Conservation (phyloP, 805 yeast species). For the Metschnikowia similis region DNA sequence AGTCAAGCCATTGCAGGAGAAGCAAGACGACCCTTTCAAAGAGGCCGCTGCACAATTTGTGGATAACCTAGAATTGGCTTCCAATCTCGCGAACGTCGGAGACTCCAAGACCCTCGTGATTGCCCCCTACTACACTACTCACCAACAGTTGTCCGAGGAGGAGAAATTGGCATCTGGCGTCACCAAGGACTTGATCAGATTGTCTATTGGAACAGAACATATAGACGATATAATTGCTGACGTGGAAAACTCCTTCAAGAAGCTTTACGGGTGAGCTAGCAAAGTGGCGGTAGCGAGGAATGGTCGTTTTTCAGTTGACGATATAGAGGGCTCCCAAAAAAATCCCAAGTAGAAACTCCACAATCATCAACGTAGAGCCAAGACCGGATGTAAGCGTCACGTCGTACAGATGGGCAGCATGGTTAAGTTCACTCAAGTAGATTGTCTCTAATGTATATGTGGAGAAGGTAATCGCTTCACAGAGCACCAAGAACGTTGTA, state of each 20-base stretch:
- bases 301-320: background rate
- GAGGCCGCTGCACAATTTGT: conserved; percentile 82
- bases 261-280: conserved; percentile 37
- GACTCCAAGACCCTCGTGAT: conserved; percentile 93
- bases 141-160: conserved; percentile 79
- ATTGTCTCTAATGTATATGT: conserved; percentile 8
- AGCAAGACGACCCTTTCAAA: conserved; percentile 55
- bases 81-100: conserved; percentile 95
- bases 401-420: conserved; percentile 9
- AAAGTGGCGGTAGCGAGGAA: background rate
- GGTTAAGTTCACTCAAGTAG: conserved; percentile 6
- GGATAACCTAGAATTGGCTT: conserved; percentile 77
- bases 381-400: conserved; percentile 11
- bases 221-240: conserved; percentile 21
- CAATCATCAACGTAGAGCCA: conserved; percentile 9
- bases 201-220: conserved; percentile 20
- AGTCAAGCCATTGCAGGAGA: conserved; percentile 55
- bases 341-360: conserved; percentile 10
- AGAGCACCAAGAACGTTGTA: conserved; percentile 5
- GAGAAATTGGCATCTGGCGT: conserved; percentile 86
- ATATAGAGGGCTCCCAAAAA: conserved; percentile 5
- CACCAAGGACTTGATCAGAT: conserved; percentile 81
- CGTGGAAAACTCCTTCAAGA: conserved; percentile 69
- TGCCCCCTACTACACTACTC: conserved; percentile 95
- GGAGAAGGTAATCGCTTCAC: conserved; percentile 11